These are phyloP conservation scores for Mycena capillaripes DNA, from an alignment of 768 basidiomycete species.

Conservation along the genomic window DNA sequence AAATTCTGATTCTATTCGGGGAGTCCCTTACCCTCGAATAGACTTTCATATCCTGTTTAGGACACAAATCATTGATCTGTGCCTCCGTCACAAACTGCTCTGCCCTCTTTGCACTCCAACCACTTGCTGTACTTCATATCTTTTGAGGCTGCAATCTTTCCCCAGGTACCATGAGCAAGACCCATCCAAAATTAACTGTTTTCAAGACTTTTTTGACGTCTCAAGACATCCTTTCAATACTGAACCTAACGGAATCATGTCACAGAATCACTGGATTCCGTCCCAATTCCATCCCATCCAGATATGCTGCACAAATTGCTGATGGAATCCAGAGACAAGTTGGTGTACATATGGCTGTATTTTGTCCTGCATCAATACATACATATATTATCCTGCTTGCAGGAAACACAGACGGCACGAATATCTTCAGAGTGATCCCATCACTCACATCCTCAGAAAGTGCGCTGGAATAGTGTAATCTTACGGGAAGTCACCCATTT, in stretches of 20 bases:
- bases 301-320: neutral
- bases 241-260: neutral
- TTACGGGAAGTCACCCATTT: neutral
- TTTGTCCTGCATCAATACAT: too few species aligned
- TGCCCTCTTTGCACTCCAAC: neutral
- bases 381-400: neutral
- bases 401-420: neutral
- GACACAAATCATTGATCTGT: too few species aligned
- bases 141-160: neutral
- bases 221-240: neutral
- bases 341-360: too few species aligned
- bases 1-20: too few species aligned
- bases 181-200: neutral
- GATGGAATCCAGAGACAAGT: neutral
- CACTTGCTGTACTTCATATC: neutral
- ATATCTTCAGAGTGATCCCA: neutral
- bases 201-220: neutral
- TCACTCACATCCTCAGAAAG: neutral
- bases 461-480: neutral
- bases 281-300: neutral
- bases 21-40: too few species aligned
- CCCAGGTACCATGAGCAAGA: neutral
- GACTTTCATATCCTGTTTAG: too few species aligned
- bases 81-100: neutral
- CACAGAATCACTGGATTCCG: neutral